Evolutionary conservation across 352 stramenopile species (phyloP).

Genomic region (Phytopythium delawarense): DNA sequence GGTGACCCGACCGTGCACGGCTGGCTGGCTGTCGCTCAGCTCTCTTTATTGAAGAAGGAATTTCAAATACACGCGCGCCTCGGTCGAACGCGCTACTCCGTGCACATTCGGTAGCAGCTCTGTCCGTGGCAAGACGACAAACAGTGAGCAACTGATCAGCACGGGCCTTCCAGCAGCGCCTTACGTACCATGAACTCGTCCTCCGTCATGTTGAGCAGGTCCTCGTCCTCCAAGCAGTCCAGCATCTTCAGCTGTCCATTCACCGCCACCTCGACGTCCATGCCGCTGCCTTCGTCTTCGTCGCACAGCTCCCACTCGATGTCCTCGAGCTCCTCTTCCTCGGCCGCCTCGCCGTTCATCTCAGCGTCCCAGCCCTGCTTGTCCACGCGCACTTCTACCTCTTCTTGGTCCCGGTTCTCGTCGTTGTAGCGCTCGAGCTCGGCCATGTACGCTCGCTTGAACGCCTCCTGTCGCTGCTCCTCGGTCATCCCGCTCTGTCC

Average conservation of each 20-base stretch:
- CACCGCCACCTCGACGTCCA: slow-evolving; percentile 59
- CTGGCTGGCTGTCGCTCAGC: background rate
- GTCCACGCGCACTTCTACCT: slow-evolving; percentile 78
- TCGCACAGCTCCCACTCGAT: slow-evolving; percentile 87
- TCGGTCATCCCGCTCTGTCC: slow-evolving; percentile 73
- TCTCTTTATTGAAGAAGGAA: slow-evolving; percentile 2
- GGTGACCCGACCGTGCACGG: background rate
- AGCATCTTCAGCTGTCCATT: slow-evolving; percentile 62
- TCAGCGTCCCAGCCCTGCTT: slow-evolving; percentile 82
- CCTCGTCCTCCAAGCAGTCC: slow-evolving; percentile 68
- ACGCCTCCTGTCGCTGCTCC: slow-evolving; percentile 77
- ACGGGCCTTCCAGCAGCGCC: background rate
- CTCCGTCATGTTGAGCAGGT: slow-evolving; percentile 79
- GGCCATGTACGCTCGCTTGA: slow-evolving; percentile 77
- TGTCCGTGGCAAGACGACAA: slow-evolving; percentile 13
- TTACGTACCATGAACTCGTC: slow-evolving; percentile 79
- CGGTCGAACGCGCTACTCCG: background rate
- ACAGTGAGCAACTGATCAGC: background rate
- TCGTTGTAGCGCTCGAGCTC: slow-evolving; percentile 86
- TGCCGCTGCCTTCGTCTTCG: slow-evolving; percentile 32
- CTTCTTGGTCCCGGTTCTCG: slow-evolving; percentile 69
- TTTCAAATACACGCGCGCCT: background rate
- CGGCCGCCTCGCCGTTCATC: slow-evolving; percentile 67
- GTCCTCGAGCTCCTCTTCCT: slow-evolving; percentile 77
- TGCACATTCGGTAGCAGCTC: slow-evolving; percentile 73